Evolutionary conservation across 306 rosid genomes (phyloP), one percentile per base, ranked within the genome.

Genomic region (Pyrus communis): DNA sequence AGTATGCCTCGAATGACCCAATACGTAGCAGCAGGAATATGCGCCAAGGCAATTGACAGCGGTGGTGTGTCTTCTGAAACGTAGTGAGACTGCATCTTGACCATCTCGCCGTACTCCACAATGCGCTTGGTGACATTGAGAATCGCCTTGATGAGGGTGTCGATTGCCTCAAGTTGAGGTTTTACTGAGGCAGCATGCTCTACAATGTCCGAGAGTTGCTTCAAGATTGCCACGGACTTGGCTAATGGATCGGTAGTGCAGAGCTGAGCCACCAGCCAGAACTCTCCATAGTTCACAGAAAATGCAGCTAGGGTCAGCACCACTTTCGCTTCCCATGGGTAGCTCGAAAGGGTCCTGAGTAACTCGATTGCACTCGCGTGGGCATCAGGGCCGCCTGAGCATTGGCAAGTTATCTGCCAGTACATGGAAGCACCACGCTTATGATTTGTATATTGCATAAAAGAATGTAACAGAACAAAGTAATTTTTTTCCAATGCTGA

Each of bases 291-390:
- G 65, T 74, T 86, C 52, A 87, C 88, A 51, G 97, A 79, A 83
- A 87, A 92, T 5, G 96, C 96, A n/a, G 97, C 98, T 18, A 96
- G 67, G 68, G 93, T 40, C 59, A 92, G 60, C 67, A 88, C 99
- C 71, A 91, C 89, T 87, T 95, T 95, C 58, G 93, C 89, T 82
- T 95, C 98, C 98, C 98, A 92, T 31, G 93, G 67, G 75, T 89
- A 92, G 81, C 68, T 86, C 3, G 96, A 82, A 30, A 92, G 86
- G 70, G 76, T 79, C 79, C 82, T 87, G 78, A 92, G 83, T 62
- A 91, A 43, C 73, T 82, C 89, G 85, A 91, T 80, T 2, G 97
- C 86, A 64, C 91, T 82, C 38, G 81, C 82, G 79, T 91, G 96
- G 63, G 89, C 89, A 85, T 96, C 98, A 28, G 85, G 82, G n/a